A percentile compares a stretch with the other conserved stretches of the same genome.
Conservation (phyloP, 495 filamentous ascomycete genomes). For the Neurospora sp. region DNA sequence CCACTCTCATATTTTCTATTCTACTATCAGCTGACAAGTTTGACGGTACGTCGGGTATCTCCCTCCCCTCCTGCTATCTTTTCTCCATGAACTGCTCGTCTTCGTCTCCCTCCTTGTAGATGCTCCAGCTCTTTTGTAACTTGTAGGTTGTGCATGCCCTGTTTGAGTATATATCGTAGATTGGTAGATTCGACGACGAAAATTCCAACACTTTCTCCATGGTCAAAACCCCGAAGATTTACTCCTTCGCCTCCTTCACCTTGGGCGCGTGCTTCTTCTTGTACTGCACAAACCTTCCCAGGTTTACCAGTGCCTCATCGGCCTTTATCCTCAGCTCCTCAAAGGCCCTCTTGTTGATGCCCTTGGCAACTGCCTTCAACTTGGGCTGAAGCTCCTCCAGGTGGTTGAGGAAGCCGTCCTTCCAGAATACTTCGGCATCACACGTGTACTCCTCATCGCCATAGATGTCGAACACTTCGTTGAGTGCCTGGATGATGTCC, state of each 20-base stretch:
- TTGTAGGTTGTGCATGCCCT: background rate
- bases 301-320: conserved; percentile 47
- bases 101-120: background rate
- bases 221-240: background rate
- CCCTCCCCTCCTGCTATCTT: background rate
- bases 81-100: background rate
- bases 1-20: background rate
- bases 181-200: background rate
- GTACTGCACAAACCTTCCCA: conserved; percentile 48
- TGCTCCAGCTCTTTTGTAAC: background rate
- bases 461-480: conserved; percentile 54
- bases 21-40: background rate
- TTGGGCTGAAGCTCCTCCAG: conserved; percentile 40
- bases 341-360: conserved; percentile 43
- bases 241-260: background rate
- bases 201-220: background rate
- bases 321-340: conserved; percentile 40
- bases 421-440: conserved; percentile 51
- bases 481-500: conserved; percentile 45
- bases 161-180: background rate
- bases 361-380: conserved; percentile 41
- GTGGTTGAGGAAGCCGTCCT: conserved; percentile 45
- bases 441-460: conserved; percentile 43
- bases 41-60: background rate
- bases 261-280: conserved; percentile 41